Evolutionary conservation across 305 asterid genomes (phyloP).

Genomic region (Nicotiana rustica): DNA sequence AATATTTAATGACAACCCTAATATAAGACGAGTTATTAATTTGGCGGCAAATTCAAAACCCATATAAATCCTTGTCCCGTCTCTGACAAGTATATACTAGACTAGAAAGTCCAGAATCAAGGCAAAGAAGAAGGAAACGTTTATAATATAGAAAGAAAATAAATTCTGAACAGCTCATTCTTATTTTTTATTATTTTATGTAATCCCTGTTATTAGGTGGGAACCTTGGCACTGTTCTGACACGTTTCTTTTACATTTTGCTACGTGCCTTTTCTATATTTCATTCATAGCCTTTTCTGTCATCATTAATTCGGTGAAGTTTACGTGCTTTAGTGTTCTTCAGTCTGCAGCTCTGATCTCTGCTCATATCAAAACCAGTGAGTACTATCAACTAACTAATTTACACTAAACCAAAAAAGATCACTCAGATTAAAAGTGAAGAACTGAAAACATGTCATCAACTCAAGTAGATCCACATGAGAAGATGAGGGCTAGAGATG

Average conservation of each 20-base stretch:
- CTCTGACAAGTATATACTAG: no score
- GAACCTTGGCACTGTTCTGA: not conserved
- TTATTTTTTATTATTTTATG: not conserved
- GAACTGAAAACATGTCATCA: conserved; percentile 37
- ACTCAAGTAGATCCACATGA: conserved; percentile 51
- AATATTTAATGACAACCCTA: no score
- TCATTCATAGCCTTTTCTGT: not conserved
- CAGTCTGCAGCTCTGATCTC: not conserved
- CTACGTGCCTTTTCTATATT: not conserved
- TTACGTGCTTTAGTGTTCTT: not conserved
- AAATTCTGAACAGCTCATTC: not conserved
- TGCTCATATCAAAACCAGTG: not conserved
- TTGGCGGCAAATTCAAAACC: no score
- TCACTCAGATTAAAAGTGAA: not conserved
- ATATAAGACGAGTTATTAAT: no score
- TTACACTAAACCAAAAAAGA: not conserved
- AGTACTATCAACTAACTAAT: not conserved
- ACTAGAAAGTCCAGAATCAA: no score
- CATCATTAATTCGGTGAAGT: not conserved
- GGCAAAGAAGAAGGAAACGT: no score
- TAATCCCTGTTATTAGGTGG: not conserved
- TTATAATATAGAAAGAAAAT: not conserved
- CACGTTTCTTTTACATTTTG: conserved; percentile 13
- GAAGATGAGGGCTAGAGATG: conserved; percentile 54
- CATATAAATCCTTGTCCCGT: no score